phyloP scores from a whole-genome alignment of 257 asterid species.

The Solanum etuberosum region DNA sequence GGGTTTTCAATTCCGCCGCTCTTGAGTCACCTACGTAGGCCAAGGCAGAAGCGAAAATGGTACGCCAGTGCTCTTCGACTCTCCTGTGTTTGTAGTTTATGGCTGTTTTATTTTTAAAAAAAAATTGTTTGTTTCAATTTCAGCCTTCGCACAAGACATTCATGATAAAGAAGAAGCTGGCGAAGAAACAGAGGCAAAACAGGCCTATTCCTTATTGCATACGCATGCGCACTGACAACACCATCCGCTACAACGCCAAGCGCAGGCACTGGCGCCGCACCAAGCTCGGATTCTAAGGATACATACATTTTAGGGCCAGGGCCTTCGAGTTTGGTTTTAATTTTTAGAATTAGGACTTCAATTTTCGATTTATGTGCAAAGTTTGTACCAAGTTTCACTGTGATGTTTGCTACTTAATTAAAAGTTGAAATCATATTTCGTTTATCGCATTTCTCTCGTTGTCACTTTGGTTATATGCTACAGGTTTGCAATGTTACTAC shows the following conservation, averaged over 20 bases:
- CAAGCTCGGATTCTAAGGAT: slow-evolving; percentile 67
- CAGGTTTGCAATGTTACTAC: neutral
- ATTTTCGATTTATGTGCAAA: neutral
- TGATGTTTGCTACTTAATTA: neutral
- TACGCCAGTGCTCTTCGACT: neutral
- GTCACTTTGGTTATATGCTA: neutral
- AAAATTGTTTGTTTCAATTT: neutral
- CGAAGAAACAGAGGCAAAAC: slow-evolving; percentile 90
- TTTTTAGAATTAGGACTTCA: neutral
- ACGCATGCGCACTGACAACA: slow-evolving; percentile 76
- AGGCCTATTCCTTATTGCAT: slow-evolving; percentile 85
- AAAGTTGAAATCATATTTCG: neutral
- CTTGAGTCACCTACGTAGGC: neutral
- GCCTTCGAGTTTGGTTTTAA: neutral
- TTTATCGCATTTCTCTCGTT: neutral
- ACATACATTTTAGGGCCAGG: neutral
- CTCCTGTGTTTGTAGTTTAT: neutral
- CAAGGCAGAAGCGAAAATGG: slow-evolving; percentile 15
- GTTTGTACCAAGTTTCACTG: neutral
- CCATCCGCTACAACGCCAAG: slow-evolving; percentile 88
- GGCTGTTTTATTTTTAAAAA: neutral
- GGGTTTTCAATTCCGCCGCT: slow-evolving; percentile 2
- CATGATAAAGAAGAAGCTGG: slow-evolving; percentile 80
- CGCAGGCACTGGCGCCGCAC: slow-evolving; percentile 98
- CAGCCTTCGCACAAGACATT: slow-evolving; percentile 86